These are phyloP conservation scores for Comarum palustre DNA, from an alignment of 306 rosid species.

Conservation along the genomic window DNA sequence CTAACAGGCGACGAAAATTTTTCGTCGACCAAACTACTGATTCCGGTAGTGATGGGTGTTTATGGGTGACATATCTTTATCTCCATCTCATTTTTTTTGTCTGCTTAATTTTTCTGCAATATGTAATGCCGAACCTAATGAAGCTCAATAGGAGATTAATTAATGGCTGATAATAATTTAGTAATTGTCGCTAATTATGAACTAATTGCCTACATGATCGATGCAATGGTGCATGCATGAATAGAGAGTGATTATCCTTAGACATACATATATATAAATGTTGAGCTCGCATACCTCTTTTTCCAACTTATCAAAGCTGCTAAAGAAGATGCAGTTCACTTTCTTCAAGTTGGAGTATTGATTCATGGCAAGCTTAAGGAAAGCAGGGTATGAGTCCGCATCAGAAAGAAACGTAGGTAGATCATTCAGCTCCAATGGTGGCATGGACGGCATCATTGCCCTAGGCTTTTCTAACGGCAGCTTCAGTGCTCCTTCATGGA, in stretches of 20 bases:
- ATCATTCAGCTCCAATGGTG: not conserved
- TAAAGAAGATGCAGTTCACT: constrained; percentile 10
- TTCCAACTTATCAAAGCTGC: constrained; percentile 13
- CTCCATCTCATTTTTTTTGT: too few relatives aligned
- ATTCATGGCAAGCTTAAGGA: not conserved
- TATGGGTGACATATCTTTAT: too few relatives aligned
- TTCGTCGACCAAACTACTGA: too few relatives aligned
- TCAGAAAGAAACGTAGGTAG: not conserved
- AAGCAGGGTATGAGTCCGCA: not conserved
- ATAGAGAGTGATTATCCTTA: not conserved
- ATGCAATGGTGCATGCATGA: not conserved
- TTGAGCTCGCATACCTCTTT: not conserved
- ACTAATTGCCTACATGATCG: too few relatives aligned
- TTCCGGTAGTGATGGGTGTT: too few relatives aligned
- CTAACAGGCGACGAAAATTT: too few relatives aligned
- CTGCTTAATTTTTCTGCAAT: too few relatives aligned
- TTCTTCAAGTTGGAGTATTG: constrained; percentile 18
- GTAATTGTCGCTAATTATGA: not conserved
- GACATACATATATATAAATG: not conserved
- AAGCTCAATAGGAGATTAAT: not conserved
- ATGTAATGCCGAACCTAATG: not conserved
- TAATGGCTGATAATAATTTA: not conserved
- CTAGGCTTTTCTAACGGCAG: constrained; percentile 27
- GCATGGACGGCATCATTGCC: not conserved
- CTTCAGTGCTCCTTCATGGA: constrained; percentile 39